Evolutionary conservation across 129 eudicot species (phyloP), one percentile per base, ranked within the genome.

Genomic region (Flaveria sonorensis): DNA sequence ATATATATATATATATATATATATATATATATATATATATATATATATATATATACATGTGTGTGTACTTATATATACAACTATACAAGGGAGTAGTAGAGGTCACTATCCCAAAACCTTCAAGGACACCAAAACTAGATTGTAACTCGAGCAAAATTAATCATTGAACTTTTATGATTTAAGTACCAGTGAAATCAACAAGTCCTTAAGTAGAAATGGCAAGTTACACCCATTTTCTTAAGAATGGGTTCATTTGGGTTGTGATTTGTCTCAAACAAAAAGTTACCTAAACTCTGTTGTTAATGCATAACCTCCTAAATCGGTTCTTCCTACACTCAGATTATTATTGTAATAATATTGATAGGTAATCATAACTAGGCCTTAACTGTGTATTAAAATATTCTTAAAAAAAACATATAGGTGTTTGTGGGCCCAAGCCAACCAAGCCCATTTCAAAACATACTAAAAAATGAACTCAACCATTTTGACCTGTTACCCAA

Each of bases 101-200:
- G 5, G 70, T 15, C 70, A 8, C 2, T 64, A 30, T 64, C 47
- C 26, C 6, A 39, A 39, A 40, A 19, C 52, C 18, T 26, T 28
- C 75, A 71, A 26, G 26, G 51, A 71, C 46, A 71, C 28, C 46
- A 50, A 50, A 9, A 71, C 16, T 20, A 71, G 15, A 71, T 40
- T 50, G 24, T 2, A 47, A 71, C n/a, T 24, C 45, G 16, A 28
- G 62, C 16, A 26, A 28, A 16, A 26, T 12, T 48, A 10, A 26
- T 47, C 23, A 14, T 1, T 48, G 10, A 3, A 40, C 50, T 26
- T 45, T 45, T 45, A 45, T 51, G 18, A 50, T 9, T 70, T 26
- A 3, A 26, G 8, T 9, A 8, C 45, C 50, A 7, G 16, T 48
- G 47, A 28, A 71, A 48, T 39, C 23, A 16, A 7, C 15, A 51